A percentile compares a stretch with the other conserved stretches of the same genome.
These are phyloP conservation scores for Aspergillus bridgeri DNA, from an alignment of 495 filamentous ascomycete genomes.

Conservation along the genomic window DNA sequence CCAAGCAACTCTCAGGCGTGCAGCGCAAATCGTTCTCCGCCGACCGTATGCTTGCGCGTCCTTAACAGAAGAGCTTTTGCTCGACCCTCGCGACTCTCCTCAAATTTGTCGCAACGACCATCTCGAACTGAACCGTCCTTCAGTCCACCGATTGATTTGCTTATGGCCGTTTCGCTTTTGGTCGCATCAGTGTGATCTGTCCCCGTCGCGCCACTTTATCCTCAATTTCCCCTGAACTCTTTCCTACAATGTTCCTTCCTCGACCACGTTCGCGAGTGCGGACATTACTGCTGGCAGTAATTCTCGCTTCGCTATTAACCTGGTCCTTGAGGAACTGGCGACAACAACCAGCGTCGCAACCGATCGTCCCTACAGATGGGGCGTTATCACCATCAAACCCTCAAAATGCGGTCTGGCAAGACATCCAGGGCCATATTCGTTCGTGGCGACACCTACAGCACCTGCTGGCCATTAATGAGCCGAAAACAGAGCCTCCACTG, in stretches of 20 bases:
- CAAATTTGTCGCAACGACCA: neutral
- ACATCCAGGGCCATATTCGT: constrained; percentile 18
- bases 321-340: constrained; percentile 15
- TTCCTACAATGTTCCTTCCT: constrained; percentile 11
- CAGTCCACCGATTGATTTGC: neutral
- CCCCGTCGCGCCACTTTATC: neutral
- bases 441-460: constrained; percentile 29
- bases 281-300: constrained; percentile 14
- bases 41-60: neutral
- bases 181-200: neutral
- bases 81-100: neutral
- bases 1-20: neutral
- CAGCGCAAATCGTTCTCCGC: neutral
- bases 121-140: neutral
- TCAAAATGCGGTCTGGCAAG: neutral
- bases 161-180: neutral
- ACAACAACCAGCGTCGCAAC: neutral
- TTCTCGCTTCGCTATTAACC: constrained; percentile 10
- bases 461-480: constrained; percentile 16
- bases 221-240: neutral
- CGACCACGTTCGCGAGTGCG: constrained; percentile 19
- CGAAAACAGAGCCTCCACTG: constrained; percentile 20
- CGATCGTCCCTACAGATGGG: neutral
- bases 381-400: neutral
- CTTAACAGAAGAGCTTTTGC: neutral